Evolutionary conservation across 345 rosid genomes (phyloP), one percentile per base, ranked within the genome.

Genomic region (Sisymbrium altissimum): DNA sequence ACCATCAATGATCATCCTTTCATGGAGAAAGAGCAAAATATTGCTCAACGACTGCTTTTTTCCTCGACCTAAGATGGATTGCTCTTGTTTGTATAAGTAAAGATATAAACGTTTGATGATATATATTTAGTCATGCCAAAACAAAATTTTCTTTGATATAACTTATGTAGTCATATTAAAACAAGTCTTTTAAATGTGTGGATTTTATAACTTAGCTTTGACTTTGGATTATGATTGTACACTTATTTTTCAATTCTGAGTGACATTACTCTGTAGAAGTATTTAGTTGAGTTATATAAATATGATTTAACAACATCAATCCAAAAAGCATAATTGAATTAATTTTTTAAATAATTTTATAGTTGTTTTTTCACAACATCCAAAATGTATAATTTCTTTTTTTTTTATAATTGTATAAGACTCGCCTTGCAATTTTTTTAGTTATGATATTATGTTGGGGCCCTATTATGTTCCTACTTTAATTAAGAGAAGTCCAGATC

Each of bases 1-100:
- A 5, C 0, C 4, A 72, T 5, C 21, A 78, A 75, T 71, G 72
- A 78, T 21, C 89, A 87, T 64, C 92, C 86, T 7, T 86, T 87
- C 71, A 66, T 64, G 9, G 45, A 72, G 43, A 60, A 55, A 19
- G 69, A 68, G 12, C 68, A 39, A 15, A 35, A 72, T 2, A 36
- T 73, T 29, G 55, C 41, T 54, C 17, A 55, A 44, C 72, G 83
- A 43, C 78, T 84, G 70, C 84, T 88, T 53, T 71, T 81, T 41
- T 69, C 79, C 70, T 64, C 71, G 6, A 76, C 15, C 64, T 62
- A 50, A 70, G 57, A 27, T 45, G 23, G 19, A 18, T 58, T 15
- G 44, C 32, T 13, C 60, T 27, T 48, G 67, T 7, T 74, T 67
- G 73, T 74, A 39, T 49, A 10, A 29, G 25, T 39, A 32, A 30